A percentile compares a stretch with the other conserved stretches of the same genome.
phyloP scores from a whole-genome alignment of 805 yeast genomes.

The Candida ortonii region DNA sequence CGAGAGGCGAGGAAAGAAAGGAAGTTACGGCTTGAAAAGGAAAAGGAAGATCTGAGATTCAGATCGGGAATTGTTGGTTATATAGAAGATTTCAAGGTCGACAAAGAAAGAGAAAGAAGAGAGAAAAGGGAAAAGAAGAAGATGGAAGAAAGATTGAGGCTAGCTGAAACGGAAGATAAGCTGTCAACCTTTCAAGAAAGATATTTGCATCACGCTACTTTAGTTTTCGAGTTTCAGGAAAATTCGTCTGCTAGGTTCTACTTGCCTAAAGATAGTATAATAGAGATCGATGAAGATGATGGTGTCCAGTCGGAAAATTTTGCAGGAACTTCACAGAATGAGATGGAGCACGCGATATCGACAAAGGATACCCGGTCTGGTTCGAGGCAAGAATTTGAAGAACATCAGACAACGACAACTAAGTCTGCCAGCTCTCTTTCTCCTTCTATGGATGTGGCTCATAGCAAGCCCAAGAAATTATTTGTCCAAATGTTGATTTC shows the following conservation, averaged over 20 bases:
- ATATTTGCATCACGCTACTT: slow-evolving; percentile 62
- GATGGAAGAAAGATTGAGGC: slow-evolving; percentile 20
- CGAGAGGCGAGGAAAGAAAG: slow-evolving; percentile 20
- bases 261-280: slow-evolving; percentile 72
- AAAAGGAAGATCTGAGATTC: slow-evolving; percentile 16
- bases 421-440: slow-evolving; percentile 7
- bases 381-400: too few relatives aligned
- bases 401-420: too few relatives aligned
- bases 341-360: too few relatives aligned
- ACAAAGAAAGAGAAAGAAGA: slow-evolving; percentile 16
- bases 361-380: too few relatives aligned
- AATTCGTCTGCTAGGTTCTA: slow-evolving; percentile 69
- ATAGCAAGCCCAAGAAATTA: slow-evolving; percentile 20
- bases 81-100: slow-evolving; percentile 18
- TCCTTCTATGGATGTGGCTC: too few relatives aligned
- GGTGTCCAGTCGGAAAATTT: slow-evolving; percentile 16
- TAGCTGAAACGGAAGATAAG: slow-evolving; percentile 46
- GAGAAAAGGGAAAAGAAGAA: slow-evolving; percentile 17
- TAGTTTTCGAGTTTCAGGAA: slow-evolving; percentile 84
- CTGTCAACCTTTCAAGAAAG: slow-evolving; percentile 76
- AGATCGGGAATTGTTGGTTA: slow-evolving; percentile 14
- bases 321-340: too few relatives aligned
- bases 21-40: slow-evolving; percentile 14
- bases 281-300: slow-evolving; percentile 47
- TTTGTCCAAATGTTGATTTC: slow-evolving; percentile 45